Evolutionary conservation across 2,329 filamentous ascomycete species (phyloP).

Genomic region (Phyllosticta citriasiana): DNA sequence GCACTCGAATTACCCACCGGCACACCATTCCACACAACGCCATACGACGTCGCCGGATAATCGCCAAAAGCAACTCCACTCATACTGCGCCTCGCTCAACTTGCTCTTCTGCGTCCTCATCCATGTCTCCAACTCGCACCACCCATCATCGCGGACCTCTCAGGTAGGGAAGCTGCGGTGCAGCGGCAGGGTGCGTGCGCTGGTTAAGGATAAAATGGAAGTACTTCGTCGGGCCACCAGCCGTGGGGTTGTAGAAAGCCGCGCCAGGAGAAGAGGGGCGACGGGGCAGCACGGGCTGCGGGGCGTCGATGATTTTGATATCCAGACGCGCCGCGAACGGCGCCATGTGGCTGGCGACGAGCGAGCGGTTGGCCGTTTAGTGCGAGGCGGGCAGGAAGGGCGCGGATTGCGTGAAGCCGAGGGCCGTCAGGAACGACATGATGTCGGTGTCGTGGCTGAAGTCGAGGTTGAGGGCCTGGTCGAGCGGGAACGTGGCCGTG

Average conservation of each 20-base stretch:
- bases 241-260: neutral
- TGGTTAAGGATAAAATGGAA: constrained; percentile 68
- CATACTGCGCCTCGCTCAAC: constrained; percentile 49
- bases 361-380: constrained; percentile 47
- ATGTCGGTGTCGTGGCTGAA: constrained; percentile 73
- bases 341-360: constrained; percentile 57
- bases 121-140: constrained; percentile 65
- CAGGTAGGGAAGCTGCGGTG: constrained; percentile 57
- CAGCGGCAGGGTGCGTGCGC: constrained; percentile 59
- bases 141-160: constrained; percentile 57
- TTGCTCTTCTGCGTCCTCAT: constrained; percentile 51
- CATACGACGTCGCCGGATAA: constrained; percentile 40
- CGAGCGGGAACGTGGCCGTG: constrained; percentile 58
- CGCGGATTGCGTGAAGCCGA: constrained; percentile 61
- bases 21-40: constrained; percentile 40
- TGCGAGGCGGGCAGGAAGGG: constrained; percentile 42
- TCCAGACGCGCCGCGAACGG: constrained; percentile 65
- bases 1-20: constrained; percentile 20
- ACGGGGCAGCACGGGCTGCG: constrained; percentile 45
- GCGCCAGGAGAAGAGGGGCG: constrained; percentile 18
- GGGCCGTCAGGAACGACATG: constrained; percentile 58
- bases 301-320: constrained; percentile 62
- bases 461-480: constrained; percentile 66
- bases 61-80: constrained; percentile 57
- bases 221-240: constrained; percentile 54